Evolutionary conservation across 257 asterid species (phyloP), one percentile per base, ranked within the genome.

Genomic region (Striga asiatica): DNA sequence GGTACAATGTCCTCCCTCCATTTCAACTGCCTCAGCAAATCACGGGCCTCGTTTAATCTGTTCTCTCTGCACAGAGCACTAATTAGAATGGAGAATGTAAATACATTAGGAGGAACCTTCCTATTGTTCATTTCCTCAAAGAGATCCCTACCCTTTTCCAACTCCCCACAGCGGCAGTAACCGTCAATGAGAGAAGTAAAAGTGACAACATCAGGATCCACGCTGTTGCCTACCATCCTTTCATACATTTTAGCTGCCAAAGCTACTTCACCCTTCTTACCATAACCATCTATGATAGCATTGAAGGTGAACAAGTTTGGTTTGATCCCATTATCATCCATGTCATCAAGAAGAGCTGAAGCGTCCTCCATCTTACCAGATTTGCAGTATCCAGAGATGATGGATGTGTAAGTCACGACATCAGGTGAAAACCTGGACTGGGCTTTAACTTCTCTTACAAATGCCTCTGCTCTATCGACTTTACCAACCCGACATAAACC

Each of bases 331-430:
- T 8, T 14, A 55, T 21, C 31, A 57, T 62, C 53, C 97, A 92
- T 88, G 68, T 81, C 91, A 61, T 76, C 74, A 48, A 85, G 72
- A 50, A 84, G 74, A 41, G 61, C 21, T 35, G 49, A 53, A 49
- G 93, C 97, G 39, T 67, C 66, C 50, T 76, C 80, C 84, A 74
- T 76, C 69, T 72, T 70, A 46, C 85, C 84, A 37, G 67, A 54
- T 76, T 81, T 92, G 80, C 94, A 82, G 65, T 74, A 77, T 60
- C 95, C 95, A 24, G 83, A 79, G 48, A 92, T 81, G 48, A 84
- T 64, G 0, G 99, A 74, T 39, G 95, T 84, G 76, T 74, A 92
- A 11, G 91, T 82, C 74, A 74, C 84, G 6, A 74, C 93, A 66
- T 92, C 83, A 2, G 97, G 88, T 20, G 80, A 62, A 49, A 78